Percentiles rank a stretch among this genome's conserved stretches.
phyloP scores from a whole-genome alignment of 441 rosid species.

The Viola pubescens region DNA sequence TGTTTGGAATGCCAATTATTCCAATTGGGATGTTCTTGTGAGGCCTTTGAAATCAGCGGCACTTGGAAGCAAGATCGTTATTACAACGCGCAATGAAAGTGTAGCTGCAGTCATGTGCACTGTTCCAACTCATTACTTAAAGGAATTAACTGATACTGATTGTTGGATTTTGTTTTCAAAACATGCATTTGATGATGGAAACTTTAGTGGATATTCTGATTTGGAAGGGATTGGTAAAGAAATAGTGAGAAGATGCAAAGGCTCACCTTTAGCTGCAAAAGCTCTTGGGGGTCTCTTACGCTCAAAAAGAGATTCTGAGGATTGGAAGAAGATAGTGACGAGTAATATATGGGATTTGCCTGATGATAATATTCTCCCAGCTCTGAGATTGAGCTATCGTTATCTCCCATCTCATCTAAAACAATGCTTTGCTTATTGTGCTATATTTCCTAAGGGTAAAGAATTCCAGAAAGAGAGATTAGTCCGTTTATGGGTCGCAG shows the following conservation, averaged over 20 bases:
- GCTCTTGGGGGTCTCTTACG: slow-evolving; percentile 9
- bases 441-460: slow-evolving; percentile 13
- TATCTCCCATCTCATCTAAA: slow-evolving; percentile 14
- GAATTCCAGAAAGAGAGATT: slow-evolving; percentile 6
- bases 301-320: neutral
- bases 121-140: neutral
- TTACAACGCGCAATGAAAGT: slow-evolving; percentile 13
- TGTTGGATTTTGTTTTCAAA: slow-evolving; percentile 11
- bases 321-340: slow-evolving; percentile 10
- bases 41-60: neutral
- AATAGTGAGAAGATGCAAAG: slow-evolving; percentile 7
- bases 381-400: slow-evolving; percentile 13
- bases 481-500: slow-evolving; percentile 17
- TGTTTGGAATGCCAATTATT: slow-evolving; percentile 11
- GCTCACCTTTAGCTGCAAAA: slow-evolving; percentile 16
- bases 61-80: slow-evolving; percentile 19
- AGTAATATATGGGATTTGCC: slow-evolving; percentile 10
- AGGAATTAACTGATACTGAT: slow-evolving; percentile 1
- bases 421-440: slow-evolving; percentile 16
- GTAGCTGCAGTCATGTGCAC: slow-evolving; percentile 3
- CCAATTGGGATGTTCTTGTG: neutral
- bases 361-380: slow-evolving; percentile 2
- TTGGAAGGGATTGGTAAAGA: slow-evolving; percentile 2
- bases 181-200: slow-evolving; percentile 9
- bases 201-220: neutral